Conservation (phyloP, 306 rosid genomes). For the Prunus fruticosa region DNA sequence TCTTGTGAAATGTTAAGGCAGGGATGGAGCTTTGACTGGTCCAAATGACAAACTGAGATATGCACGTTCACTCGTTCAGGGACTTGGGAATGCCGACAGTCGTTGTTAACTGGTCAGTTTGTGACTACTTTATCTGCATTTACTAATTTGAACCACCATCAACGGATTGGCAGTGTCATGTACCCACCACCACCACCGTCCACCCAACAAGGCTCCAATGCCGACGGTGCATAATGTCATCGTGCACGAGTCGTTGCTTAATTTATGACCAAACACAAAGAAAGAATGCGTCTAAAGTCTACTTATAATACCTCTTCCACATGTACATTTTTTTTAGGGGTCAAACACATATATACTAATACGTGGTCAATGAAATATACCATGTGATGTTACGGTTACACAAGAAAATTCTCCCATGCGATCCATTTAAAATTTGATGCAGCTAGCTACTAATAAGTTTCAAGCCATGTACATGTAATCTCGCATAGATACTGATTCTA, state of each 20-base stretch:
- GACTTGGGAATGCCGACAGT: constrained; percentile 42
- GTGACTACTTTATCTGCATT: neutral
- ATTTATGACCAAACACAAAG: neutral
- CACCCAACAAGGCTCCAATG: constrained; percentile 6
- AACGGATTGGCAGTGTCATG: too few relatives aligned
- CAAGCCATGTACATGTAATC: too few relatives aligned
- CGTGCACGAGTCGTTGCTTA: neutral
- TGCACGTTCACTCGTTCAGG: constrained; percentile 16
- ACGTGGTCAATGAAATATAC: too few relatives aligned
- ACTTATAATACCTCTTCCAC: neutral
- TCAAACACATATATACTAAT: too few relatives aligned
- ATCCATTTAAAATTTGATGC: too few relatives aligned
- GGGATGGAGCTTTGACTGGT: neutral
- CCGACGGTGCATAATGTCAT: neutral
- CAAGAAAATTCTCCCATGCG: too few relatives aligned
- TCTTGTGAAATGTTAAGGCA: neutral
- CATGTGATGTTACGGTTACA: too few relatives aligned
- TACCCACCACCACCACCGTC: constrained; percentile 21
- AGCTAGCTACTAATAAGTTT: too few relatives aligned
- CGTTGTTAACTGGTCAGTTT: constrained; percentile 13
- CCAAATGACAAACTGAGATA: neutral
- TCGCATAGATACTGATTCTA: too few relatives aligned
- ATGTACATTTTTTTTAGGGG: neutral
- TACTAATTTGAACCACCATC: too few relatives aligned
- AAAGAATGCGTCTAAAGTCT: too few relatives aligned